A percentile compares a stretch with the other conserved stretches of the same genome.
Conservation (phyloP, 2,329 filamentous ascomycete genomes). For the Apiospora sp. region DNA sequence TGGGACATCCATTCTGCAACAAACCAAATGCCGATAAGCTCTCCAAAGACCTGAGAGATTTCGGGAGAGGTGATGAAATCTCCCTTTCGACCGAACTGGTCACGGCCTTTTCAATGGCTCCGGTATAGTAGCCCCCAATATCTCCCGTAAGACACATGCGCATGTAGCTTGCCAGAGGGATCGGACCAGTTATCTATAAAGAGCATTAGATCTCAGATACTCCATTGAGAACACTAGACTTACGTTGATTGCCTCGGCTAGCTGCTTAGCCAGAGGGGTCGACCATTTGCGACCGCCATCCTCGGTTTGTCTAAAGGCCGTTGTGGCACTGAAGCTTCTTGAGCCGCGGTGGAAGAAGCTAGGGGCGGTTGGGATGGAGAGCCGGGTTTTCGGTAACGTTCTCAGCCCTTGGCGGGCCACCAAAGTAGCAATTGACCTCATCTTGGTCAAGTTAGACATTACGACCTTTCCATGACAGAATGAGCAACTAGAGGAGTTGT, state of each 20-base stretch:
- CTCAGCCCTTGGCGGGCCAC: slow-evolving; percentile 37
- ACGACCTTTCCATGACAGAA: slow-evolving; percentile 4
- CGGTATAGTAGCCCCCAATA: slow-evolving; percentile 92
- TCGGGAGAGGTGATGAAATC: slow-evolving; percentile 98
- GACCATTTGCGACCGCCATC: slow-evolving; percentile 76
- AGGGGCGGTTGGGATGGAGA: slow-evolving; percentile 26
- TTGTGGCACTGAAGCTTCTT: slow-evolving; percentile 40
- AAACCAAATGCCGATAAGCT: slow-evolving; percentile 93
- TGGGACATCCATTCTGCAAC: slow-evolving; percentile 97
- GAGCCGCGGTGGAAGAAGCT: slow-evolving; percentile 28
- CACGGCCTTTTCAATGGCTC: slow-evolving; percentile 71
- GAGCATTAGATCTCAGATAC: neutral
- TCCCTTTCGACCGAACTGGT: slow-evolving; percentile 91
- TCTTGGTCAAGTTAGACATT: slow-evolving; percentile 27
- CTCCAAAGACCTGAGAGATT: slow-evolving; percentile 96
- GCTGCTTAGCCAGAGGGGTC: slow-evolving; percentile 86
- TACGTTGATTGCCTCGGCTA: slow-evolving; percentile 88
- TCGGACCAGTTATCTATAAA: slow-evolving; percentile 76
- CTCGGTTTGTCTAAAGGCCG: slow-evolving; percentile 38
- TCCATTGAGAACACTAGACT: slow-evolving; percentile 27
- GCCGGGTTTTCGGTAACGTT: slow-evolving; percentile 30
- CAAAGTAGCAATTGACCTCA: slow-evolving; percentile 37
- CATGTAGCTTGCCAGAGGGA: slow-evolving; percentile 95
- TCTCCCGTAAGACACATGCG: slow-evolving; percentile 96
- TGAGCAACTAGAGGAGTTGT: neutral